Percentiles rank a stretch among this genome's conserved stretches.
Evolutionary conservation across 495 filamentous ascomycete genomes (phyloP).

Genomic region (Thermothielavioides terrestris): DNA sequence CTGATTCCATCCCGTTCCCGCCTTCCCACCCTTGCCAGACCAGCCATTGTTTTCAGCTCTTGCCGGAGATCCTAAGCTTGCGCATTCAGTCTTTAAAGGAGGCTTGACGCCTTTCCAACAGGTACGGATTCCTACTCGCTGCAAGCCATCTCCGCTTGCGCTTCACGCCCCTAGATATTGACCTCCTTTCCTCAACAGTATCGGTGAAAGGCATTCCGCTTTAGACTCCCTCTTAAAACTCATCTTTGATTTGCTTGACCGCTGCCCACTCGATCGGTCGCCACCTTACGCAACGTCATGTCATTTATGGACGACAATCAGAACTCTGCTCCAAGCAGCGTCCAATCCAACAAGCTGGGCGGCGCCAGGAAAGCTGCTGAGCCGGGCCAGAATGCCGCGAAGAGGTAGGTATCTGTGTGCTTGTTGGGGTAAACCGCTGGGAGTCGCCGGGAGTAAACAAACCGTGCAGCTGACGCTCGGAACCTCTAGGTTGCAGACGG

Average conservation of each 20-base stretch:
- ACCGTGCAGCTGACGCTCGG: conserved; percentile 4
- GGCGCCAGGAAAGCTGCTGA: conserved; percentile 46
- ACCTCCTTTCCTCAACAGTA: conserved; percentile 10
- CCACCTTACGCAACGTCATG: conserved; percentile 34
- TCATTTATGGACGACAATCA: conserved; percentile 67
- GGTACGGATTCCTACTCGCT: conserved; percentile 9
- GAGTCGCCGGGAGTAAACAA: not conserved
- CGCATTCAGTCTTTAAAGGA: not conserved
- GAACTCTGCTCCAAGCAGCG: conserved; percentile 56
- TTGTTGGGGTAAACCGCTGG: not conserved
- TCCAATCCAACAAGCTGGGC: conserved; percentile 50
- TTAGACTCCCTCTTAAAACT: conserved; percentile 7
- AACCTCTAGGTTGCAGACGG: conserved; percentile 73
- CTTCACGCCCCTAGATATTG: conserved; percentile 14
- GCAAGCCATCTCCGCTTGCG: not conserved
- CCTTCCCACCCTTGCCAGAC: not conserved
- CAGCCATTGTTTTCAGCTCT: conserved; percentile 9
- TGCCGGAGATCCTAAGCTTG: not conserved
- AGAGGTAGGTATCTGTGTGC: conserved; percentile 50
- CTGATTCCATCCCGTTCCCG: not conserved
- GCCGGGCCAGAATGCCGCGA: conserved; percentile 65
- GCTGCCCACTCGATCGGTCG: not conserved
- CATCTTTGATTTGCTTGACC: conserved; percentile 2
- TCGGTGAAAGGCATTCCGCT: conserved; percentile 6
- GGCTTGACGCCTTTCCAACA: conserved; percentile 10